Conservation (phyloP, 148 eudicot genomes). For the Chenopodium quinoa region DNA sequence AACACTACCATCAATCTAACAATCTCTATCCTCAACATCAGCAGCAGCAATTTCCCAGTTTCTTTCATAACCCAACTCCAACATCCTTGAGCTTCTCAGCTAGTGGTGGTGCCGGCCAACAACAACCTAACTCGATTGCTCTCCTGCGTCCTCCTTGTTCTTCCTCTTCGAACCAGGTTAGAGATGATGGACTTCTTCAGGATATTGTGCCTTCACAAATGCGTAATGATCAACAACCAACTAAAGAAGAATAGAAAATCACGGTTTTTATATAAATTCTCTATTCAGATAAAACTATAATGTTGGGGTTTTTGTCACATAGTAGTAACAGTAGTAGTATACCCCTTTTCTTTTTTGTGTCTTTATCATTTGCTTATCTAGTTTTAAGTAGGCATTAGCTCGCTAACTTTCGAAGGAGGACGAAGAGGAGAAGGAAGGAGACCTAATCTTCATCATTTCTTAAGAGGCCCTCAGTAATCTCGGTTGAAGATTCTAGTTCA, state of each 20-base stretch:
- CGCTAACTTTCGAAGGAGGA: constrained; percentile 19
- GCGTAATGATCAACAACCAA: constrained; percentile 35
- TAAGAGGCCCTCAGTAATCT: constrained; percentile 3
- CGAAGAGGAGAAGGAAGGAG: constrained; percentile 19
- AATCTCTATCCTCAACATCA: constrained; percentile 12
- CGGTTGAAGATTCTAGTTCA: constrained; percentile 10
- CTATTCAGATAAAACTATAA: neutral
- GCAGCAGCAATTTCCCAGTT: constrained; percentile 6
- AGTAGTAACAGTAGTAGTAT: neutral
- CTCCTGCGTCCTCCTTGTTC: neutral
- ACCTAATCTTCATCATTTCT: constrained; percentile 16
- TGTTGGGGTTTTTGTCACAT: constrained; percentile 16
- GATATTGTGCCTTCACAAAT: constrained; percentile 62
- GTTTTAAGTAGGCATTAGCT: constrained; percentile 10
- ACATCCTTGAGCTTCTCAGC: constrained; percentile 21
- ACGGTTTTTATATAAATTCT: neutral
- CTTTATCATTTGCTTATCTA: constrained; percentile 10
- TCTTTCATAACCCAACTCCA: constrained; percentile 16
- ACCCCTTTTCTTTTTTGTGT: neutral
- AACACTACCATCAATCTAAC: constrained; percentile 8
- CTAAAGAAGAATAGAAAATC: constrained; percentile 27
- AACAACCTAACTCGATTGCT: constrained; percentile 1
- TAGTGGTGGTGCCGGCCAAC: neutral
- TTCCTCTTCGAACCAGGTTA: constrained; percentile 18
- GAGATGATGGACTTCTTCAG: constrained; percentile 71